These are phyloP conservation scores for Aspergillus flavus DNA, from an alignment of 2,329 filamentous ascomycete species.

Conservation along the genomic window DNA sequence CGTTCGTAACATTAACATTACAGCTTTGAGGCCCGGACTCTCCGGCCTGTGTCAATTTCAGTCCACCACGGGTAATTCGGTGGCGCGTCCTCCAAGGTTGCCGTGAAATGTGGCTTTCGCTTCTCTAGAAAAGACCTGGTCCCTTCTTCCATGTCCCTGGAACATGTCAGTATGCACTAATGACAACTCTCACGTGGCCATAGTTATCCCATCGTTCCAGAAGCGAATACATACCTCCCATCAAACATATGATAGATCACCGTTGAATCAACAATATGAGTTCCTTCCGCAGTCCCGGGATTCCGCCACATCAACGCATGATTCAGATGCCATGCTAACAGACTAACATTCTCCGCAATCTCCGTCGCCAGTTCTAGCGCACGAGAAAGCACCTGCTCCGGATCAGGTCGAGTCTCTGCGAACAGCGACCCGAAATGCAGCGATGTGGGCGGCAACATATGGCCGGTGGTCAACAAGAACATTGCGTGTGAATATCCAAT, in stretches of 20 bases:
- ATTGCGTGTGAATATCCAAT: slow-evolving; percentile 53
- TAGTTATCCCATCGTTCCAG: too few species aligned
- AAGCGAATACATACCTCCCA: slow-evolving; percentile 18
- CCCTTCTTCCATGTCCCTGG: slow-evolving; percentile 66
- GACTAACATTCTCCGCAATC: slow-evolving; percentile 66
- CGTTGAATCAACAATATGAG: slow-evolving; percentile 66
- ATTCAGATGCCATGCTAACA: slow-evolving; percentile 67
- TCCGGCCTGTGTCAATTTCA: slow-evolving; percentile 49
- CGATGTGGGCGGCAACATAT: slow-evolving; percentile 57
- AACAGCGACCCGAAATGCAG: slow-evolving; percentile 58
- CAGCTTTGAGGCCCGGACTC: slow-evolving; percentile 15
- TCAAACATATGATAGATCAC: slow-evolving; percentile 44
- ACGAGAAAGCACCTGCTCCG: slow-evolving; percentile 62
- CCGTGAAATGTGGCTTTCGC: slow-evolving; percentile 62
- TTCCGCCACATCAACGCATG: slow-evolving; percentile 67
- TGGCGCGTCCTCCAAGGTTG: slow-evolving; percentile 62
- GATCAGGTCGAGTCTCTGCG: slow-evolving; percentile 61
- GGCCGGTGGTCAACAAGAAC: slow-evolving; percentile 61
- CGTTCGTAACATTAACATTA: background rate
- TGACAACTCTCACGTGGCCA: too few species aligned
- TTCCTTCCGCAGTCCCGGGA: slow-evolving; percentile 63
- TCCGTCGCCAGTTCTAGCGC: slow-evolving; percentile 69
- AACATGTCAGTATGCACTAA: slow-evolving; percentile 10
- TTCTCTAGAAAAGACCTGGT: slow-evolving; percentile 69
- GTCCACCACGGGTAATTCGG: slow-evolving; percentile 71